Conservation (phyloP, 805 yeast species). For the Tanozyma kutaoensis region DNA sequence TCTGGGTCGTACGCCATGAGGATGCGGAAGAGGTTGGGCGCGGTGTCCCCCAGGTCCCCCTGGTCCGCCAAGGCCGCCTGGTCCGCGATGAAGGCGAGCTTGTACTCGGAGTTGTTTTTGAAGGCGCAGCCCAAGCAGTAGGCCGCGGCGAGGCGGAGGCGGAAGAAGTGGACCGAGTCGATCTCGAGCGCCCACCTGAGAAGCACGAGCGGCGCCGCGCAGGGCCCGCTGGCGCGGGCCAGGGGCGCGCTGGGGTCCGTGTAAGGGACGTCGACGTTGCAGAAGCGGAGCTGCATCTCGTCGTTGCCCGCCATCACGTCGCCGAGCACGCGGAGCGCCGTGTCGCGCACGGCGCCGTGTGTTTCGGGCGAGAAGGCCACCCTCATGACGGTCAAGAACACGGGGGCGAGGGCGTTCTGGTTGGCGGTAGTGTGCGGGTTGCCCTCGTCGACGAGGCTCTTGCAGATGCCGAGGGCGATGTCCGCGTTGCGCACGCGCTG, state of each 20-base stretch:
- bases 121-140: slow-evolving; percentile 57
- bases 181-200: slow-evolving; percentile 71
- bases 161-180: slow-evolving; percentile 77
- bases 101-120: slow-evolving; percentile 38
- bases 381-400: slow-evolving; percentile 51
- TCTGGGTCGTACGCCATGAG: slow-evolving; percentile 62
- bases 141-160: slow-evolving; percentile 63
- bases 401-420: slow-evolving; percentile 46
- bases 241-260: slow-evolving; percentile 52
- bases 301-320: slow-evolving; percentile 59
- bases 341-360: slow-evolving; percentile 52
- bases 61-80: no score
- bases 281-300: slow-evolving; percentile 55
- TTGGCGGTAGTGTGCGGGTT: slow-evolving; percentile 47
- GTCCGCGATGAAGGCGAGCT: no score
- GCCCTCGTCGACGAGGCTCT: slow-evolving; percentile 59
- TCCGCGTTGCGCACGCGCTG: slow-evolving; percentile 58
- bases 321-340: slow-evolving; percentile 63
- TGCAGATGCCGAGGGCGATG: slow-evolving; percentile 58
- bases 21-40: slow-evolving; percentile 53
- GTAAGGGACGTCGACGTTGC: slow-evolving; percentile 84
- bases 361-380: slow-evolving; percentile 57
- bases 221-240: slow-evolving; percentile 17
- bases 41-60: no score
- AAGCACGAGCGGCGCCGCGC: slow-evolving; percentile 66